These are phyloP conservation scores for Lentinula novae-zelandiae DNA, from an alignment of 1,284 basidiomycete species.

Conservation along the genomic window DNA sequence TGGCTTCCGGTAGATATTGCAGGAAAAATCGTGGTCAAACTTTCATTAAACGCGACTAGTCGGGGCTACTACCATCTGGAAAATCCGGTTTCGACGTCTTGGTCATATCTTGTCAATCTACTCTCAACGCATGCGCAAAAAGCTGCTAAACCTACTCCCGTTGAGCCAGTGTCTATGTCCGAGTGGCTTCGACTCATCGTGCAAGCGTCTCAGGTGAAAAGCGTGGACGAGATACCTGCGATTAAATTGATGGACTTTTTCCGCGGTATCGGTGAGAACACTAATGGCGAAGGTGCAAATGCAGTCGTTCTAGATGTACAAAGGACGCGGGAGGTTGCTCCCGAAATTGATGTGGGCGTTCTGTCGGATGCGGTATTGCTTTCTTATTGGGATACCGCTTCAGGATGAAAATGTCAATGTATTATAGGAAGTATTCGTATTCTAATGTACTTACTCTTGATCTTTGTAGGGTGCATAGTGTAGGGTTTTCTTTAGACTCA, in stretches of 20 bases:
- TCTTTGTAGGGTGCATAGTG: too few relatives aligned
- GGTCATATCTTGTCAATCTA: neutral
- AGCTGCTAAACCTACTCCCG: neutral
- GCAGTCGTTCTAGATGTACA: neutral
- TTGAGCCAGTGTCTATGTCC: neutral
- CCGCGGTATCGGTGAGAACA: neutral
- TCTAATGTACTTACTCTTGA: too few relatives aligned
- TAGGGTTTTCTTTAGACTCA: too few relatives aligned
- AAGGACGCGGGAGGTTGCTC: neutral
- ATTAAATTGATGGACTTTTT: constrained; percentile 2
- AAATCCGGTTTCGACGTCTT: neutral
- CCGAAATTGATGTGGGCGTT: neutral
- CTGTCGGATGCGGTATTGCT: neutral
- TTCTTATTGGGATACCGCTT: neutral
- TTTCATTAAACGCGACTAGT: neutral
- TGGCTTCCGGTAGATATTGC: neutral
- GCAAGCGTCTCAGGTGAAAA: neutral
- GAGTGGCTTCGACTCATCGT: neutral
- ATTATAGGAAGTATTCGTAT: too few relatives aligned
- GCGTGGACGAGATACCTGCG: neutral
- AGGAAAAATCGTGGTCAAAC: neutral
- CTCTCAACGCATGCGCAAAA: neutral
- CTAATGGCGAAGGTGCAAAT: neutral
- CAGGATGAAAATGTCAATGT: neutral
- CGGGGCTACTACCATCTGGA: neutral